Conservation (phyloP, 176 grass and related monocot species). For the Oryza officinalis region DNA sequence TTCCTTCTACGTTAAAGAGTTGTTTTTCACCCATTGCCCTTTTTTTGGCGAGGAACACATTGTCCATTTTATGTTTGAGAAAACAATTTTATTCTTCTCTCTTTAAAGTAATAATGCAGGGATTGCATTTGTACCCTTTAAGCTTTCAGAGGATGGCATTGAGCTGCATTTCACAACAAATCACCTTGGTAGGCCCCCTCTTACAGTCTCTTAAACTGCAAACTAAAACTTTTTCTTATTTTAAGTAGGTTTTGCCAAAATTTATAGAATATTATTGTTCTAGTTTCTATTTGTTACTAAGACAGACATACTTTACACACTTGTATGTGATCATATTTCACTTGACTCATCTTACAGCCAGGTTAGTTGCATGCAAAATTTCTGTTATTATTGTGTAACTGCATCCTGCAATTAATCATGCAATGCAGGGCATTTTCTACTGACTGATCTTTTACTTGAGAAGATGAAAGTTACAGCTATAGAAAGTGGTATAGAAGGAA, state of each 20-base stretch:
- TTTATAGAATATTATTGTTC: background rate
- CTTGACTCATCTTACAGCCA: background rate
- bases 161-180: constrained; percentile 79
- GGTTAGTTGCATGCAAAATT: background rate
- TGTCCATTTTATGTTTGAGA: background rate
- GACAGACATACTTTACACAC: background rate
- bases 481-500: constrained; percentile 59
- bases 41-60: background rate
- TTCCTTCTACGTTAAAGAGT: background rate
- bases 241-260: background rate
- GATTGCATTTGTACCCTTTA: constrained; percentile 63
- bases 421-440: constrained; percentile 69
- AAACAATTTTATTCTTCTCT: background rate
- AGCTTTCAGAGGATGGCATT: constrained; percentile 62
- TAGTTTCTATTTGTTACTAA: background rate
- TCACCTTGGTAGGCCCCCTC: constrained; percentile 47
- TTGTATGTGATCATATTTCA: background rate
- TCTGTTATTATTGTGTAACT: background rate
- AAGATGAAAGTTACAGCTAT: constrained; percentile 55
- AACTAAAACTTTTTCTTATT: background rate
- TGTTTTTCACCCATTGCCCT: background rate
- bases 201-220: background rate
- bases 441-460: constrained; percentile 68
- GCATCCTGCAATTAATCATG: background rate
- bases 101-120: constrained; percentile 73